Percentiles rank a stretch among this genome's conserved stretches.
phyloP scores from a whole-genome alignment of 75 land plant genomes.

The Larix kaempferi region DNA sequence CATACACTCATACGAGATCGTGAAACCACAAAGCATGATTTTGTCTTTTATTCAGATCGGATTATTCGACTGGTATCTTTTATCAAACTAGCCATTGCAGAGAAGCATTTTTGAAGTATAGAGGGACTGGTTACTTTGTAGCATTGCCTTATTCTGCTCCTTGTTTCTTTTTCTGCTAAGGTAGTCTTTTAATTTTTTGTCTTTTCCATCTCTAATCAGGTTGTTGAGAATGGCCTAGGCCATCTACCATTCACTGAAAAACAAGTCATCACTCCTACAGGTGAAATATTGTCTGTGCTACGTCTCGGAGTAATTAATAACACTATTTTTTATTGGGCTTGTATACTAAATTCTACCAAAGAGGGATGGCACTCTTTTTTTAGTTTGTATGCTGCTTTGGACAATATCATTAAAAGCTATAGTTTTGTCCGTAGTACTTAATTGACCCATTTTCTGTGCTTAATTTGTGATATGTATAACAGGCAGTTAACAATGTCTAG shows the following conservation, averaged over 20 bases:
- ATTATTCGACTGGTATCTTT: slow-evolving; percentile 76
- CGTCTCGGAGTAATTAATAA: not conserved
- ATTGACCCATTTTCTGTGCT: not conserved
- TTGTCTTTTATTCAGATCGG: slow-evolving; percentile 74
- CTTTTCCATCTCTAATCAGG: slow-evolving; percentile 25
- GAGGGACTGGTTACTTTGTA: not conserved
- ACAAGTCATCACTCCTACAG: slow-evolving; percentile 86
- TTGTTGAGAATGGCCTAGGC: slow-evolving; percentile 97
- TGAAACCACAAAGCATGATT: slow-evolving; percentile 82
- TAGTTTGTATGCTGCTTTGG: not conserved
- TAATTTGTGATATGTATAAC: not conserved
- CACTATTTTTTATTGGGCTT: too few species aligned
- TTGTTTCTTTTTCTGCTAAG: too few species aligned
- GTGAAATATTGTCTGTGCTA: slow-evolving; percentile 9
- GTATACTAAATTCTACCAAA: not conserved
- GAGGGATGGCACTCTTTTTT: not conserved
- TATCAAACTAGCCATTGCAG: not conserved
- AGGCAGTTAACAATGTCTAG: not conserved
- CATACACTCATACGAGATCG: slow-evolving; percentile 83
- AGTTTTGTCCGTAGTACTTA: not conserved
- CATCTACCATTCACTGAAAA: slow-evolving; percentile 91
- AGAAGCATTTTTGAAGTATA: slow-evolving; percentile 1
- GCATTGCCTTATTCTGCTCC: too few species aligned
- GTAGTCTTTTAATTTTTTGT: too few species aligned
- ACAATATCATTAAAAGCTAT: not conserved